Evolutionary conservation across 306 rosid genomes (phyloP), one percentile per base, ranked within the genome.

Genomic region (Parietaria judaica): DNA sequence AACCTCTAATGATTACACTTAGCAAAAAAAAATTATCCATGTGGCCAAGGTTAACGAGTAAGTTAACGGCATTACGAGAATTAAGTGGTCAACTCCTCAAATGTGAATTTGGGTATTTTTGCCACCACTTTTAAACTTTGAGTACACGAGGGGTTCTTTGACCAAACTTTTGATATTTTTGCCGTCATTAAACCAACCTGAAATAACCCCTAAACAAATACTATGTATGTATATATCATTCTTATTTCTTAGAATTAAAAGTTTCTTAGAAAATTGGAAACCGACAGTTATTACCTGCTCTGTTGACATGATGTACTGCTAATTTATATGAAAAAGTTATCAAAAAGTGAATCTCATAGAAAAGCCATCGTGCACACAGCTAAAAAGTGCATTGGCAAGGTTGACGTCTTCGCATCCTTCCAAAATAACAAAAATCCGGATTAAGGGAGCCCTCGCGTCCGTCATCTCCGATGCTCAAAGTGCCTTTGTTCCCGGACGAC

Each of bases 211-310:
- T 41, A 6, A 31, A 11, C 37, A 41, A 5, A 9, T n/a, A 16
- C 14, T 57, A 16, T n/a, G n/a, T n/a, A n/a, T n/a, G n/a, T 58
- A 23, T 41, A 41, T 1, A 41, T 41, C 49, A 16, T 6, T 8
- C 8, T 10, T 31, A 41, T 41, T 41, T 17, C 48, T 56, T 53
- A 51, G 36, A 8, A 2, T 49, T 9, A 15, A 43, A 60, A 50
- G 3, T 37, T 16, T 56, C 3, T 47, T 7, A 47, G 36, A 51
- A 46, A 64, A 65, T 51, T 73, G 11, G 71, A 66, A 58, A 79
- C 44, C 16, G 78, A 50, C 71, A 23, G 31, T 23, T 23, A 23
- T 74, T 64, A 81, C 73, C 83, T 72, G 79, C 85, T 77, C 59
- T 60, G 57, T 61, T 79, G 74, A 78, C 69, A 58, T 23, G 31